phyloP scores from a whole-genome alignment of 2,329 filamentous ascomycete species.

The Cytospora paraplurivora region DNA sequence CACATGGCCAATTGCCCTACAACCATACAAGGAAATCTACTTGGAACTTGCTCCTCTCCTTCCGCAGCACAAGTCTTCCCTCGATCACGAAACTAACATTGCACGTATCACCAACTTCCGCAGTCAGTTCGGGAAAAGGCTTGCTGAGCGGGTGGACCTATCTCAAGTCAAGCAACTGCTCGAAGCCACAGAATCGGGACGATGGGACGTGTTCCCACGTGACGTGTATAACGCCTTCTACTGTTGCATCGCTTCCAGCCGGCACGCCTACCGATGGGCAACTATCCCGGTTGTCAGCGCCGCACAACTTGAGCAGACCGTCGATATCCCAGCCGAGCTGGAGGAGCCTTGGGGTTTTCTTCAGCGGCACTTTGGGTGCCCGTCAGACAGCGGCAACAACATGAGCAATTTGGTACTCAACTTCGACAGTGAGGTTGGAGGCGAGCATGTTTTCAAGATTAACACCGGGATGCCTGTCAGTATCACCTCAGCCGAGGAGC shows the following conservation, averaged over 20 bases:
- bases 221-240: slow-evolving; percentile 41
- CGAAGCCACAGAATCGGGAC: slow-evolving; percentile 32
- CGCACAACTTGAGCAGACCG: slow-evolving; percentile 38
- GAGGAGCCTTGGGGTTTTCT: slow-evolving; percentile 38
- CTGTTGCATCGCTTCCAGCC: slow-evolving; percentile 36
- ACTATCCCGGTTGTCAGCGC: slow-evolving; percentile 39
- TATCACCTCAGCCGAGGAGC: slow-evolving; percentile 32
- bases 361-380: slow-evolving; percentile 37
- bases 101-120: slow-evolving; percentile 32
- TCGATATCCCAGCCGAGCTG: slow-evolving; percentile 38
- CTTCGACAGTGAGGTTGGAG: slow-evolving; percentile 32
- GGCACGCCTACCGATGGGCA: slow-evolving; percentile 42
- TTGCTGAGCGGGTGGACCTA: slow-evolving; percentile 33
- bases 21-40: slow-evolving; percentile 38
- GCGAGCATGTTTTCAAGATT: slow-evolving; percentile 16
- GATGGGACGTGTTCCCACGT: slow-evolving; percentile 34
- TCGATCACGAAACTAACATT: slow-evolving; percentile 36
- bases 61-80: slow-evolving; percentile 30
- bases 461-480: slow-evolving; percentile 8
- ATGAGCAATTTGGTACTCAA: slow-evolving; percentile 39
- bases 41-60: slow-evolving; percentile 35
- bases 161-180: slow-evolving; percentile 32
- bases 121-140: slow-evolving; percentile 29
- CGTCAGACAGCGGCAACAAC: slow-evolving; percentile 38
- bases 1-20: slow-evolving; percentile 33